Percentiles rank a stretch among this genome's conserved stretches.
These are phyloP conservation scores for Macrophomina phaseolina DNA, from an alignment of 2,329 filamentous ascomycete species.

Conservation along the genomic window DNA sequence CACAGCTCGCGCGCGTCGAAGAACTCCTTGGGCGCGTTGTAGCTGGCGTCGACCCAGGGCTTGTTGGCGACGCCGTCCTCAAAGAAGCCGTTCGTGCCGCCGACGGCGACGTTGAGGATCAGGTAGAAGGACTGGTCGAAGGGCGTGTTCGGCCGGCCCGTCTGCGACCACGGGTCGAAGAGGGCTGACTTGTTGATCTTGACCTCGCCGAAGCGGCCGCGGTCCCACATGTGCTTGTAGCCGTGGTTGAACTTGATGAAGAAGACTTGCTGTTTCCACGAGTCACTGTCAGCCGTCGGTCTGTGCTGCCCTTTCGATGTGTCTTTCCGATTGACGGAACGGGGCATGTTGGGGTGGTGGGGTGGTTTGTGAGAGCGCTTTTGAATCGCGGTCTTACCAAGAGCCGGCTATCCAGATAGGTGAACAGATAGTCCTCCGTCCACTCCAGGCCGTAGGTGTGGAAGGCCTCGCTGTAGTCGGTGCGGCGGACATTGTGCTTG, in stretches of 20 bases:
- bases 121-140: slow-evolving; percentile 51
- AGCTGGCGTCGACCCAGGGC: slow-evolving; percentile 24
- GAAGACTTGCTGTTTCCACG: slow-evolving; percentile 26
- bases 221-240: slow-evolving; percentile 45
- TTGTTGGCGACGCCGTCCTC: slow-evolving; percentile 25
- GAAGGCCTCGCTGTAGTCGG: slow-evolving; percentile 47
- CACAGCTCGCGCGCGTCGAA: slow-evolving; percentile 21
- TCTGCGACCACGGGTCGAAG: slow-evolving; percentile 45
- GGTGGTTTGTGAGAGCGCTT: not conserved
- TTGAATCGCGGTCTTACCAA: slow-evolving; percentile 22
- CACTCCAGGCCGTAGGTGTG: slow-evolving; percentile 63
- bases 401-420: slow-evolving; percentile 56
- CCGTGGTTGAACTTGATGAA: slow-evolving; percentile 27
- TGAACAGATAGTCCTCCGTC: slow-evolving; percentile 59
- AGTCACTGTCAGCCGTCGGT: not conserved
- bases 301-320: not conserved
- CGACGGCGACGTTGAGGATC: slow-evolving; percentile 36
- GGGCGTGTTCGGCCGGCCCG: slow-evolving; percentile 42
- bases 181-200: slow-evolving; percentile 44
- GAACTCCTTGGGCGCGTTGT: slow-evolving; percentile 21
- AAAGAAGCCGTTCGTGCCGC: slow-evolving; percentile 25
- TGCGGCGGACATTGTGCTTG: slow-evolving; percentile 27
- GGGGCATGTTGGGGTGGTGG: not conserved
- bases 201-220: slow-evolving; percentile 43
- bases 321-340: not conserved